Percentiles rank a stretch among this genome's conserved stretches.
These are phyloP conservation scores for Rhizopogon vulgaris DNA, from an alignment of 768 basidiomycete species.

Conservation along the genomic window DNA sequence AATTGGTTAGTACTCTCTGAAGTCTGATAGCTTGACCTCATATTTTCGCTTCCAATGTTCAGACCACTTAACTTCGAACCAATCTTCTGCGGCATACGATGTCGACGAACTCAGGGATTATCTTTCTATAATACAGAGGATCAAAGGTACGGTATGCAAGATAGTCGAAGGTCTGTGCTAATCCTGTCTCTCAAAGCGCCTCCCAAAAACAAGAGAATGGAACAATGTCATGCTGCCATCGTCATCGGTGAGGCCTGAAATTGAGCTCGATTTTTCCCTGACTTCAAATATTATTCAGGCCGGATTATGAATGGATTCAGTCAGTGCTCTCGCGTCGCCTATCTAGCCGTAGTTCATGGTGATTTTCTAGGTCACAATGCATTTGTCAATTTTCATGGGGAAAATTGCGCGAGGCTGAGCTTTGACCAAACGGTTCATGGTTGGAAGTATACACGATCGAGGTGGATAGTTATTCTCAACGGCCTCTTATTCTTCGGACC, in stretches of 20 bases:
- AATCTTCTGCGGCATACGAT: slow-evolving; percentile 18
- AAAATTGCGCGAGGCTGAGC: slow-evolving; percentile 36
- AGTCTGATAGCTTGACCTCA: neutral
- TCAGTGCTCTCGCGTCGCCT: slow-evolving; percentile 3
- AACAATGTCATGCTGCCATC: slow-evolving; percentile 11
- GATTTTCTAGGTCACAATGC: slow-evolving; percentile 21
- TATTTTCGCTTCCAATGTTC: neutral
- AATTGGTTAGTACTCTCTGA: slow-evolving; percentile 11
- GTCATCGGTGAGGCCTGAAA: slow-evolving; percentile 12
- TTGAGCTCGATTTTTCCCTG: neutral
- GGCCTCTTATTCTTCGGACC: slow-evolving; percentile 46
- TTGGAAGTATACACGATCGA: slow-evolving; percentile 23
- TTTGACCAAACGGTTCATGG: slow-evolving; percentile 27
- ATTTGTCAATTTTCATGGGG: slow-evolving; percentile 38
- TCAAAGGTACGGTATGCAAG: slow-evolving; percentile 12
- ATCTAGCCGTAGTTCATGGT: neutral
- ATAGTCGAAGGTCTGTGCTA: neutral
- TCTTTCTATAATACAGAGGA: slow-evolving; percentile 17
- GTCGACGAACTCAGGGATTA: slow-evolving; percentile 14
- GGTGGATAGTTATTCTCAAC: slow-evolving; percentile 31
- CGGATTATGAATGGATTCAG: slow-evolving; percentile 26
- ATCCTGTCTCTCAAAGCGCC: neutral
- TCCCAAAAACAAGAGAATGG: neutral
- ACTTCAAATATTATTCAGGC: slow-evolving; percentile 13
- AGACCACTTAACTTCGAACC: slow-evolving; percentile 23